Evolutionary conservation across 108 stramenopile species (phyloP).

Genomic region (Pseudonitzschia multiseries): DNA sequence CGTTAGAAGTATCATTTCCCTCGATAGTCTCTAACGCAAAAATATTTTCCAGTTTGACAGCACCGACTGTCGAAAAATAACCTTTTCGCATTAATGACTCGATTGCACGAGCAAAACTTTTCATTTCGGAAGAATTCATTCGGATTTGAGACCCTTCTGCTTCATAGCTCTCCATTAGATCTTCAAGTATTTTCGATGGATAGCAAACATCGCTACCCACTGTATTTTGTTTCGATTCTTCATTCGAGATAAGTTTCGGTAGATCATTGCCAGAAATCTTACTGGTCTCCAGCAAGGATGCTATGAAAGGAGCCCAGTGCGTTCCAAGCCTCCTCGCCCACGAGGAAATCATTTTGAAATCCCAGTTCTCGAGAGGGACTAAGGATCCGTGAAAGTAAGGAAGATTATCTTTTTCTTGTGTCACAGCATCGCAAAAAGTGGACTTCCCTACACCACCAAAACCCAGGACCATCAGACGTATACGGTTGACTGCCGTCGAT

Average conservation of each 20-base stretch:
- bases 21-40: background rate
- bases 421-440: conserved; percentile 1
- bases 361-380: background rate
- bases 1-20: background rate
- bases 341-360: background rate
- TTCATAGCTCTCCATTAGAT: background rate
- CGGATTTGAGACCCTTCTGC: background rate
- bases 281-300: background rate
- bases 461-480: conserved; percentile 1
- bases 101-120: background rate
- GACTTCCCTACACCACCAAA: conserved; percentile 4
- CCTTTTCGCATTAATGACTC: conserved; percentile 4
- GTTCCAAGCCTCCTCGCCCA: conserved; percentile 2
- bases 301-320: background rate
- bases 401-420: background rate
- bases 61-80: background rate
- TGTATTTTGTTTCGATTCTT: background rate
- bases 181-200: background rate
- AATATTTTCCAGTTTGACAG: background rate
- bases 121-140: background rate
- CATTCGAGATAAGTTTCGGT: background rate
- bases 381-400: conserved; percentile 4
- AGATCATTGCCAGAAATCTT: background rate
- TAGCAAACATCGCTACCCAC: background rate
- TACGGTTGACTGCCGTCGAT: background rate